Evolutionary conservation across 129 eudicot species (phyloP), one percentile per base, ranked within the genome.

Genomic region (Helianthus tuberosus): DNA sequence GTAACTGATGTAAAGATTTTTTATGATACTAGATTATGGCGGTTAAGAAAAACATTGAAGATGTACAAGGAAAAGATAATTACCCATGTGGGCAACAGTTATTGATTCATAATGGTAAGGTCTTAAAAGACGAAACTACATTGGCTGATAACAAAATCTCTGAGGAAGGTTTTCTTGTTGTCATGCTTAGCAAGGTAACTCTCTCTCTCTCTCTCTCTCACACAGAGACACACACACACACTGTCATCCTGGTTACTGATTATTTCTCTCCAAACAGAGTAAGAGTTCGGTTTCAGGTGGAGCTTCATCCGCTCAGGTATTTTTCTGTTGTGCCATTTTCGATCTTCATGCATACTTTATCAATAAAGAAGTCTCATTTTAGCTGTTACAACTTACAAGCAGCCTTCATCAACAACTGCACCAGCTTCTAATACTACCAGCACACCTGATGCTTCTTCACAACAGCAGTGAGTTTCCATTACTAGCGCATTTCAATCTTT

Each of bases 31-130:
- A 94, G 99, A 84, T 94, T 43, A 91, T 94, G 90, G 96, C 94
- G 3, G 91, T 94, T 20, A 94, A 94, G 84, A 91, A 94, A 79
- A 84, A 82, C 52, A 94, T 94, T 75, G 99, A 94, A 87, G 99
- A 91, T 75, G 64, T 89, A 20, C 96, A 94, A 85, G 97, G 99
- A 52, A 91, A 91, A 82, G 97, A 94, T 80, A 91, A 82, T 69
- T 94, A 94, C 62, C 99, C 99, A 41, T 91, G 97, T 83, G 97
- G 96, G 36, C 99, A 88, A 75, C 97, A 90, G 20, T 84, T 94
- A 80, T 68, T 94, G 78, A 94, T 94, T 78, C 90, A 91, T 76
- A 91, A 87, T 78, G 99, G 97, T 35, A 94, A 94, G 82, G 99
- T 94, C 60, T 60, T 94, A 81, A 94, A 94, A 80, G 99, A 94